Evolutionary conservation across 2,329 filamentous ascomycete genomes (phyloP), one percentile per base, ranked within the genome.

Genomic region (Bipolaris victoriae): DNA sequence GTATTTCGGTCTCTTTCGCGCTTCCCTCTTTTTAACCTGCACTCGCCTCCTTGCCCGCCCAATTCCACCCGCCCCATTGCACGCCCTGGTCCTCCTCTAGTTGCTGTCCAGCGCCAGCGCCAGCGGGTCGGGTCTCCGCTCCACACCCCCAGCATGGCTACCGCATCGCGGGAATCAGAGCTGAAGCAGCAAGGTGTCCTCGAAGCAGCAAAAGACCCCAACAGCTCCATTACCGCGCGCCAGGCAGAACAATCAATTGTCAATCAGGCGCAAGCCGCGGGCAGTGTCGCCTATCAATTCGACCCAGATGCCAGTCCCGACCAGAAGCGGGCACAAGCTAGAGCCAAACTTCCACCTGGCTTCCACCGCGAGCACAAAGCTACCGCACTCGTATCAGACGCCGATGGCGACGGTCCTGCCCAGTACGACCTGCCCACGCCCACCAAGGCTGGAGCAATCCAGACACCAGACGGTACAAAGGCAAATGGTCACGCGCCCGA

Each of bases 221-320:
- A 90, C 66, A 90, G 83, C 73, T 79, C 78, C 43, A 84, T 92
- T 63, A 85, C 86, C 0, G 82, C 91, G 45, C 85, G 90, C 39
- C 87, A 88, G 62, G 90, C 90, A 31, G 85, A 96, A 78, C 83
- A 85, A 65, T 85, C 86, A 68, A 84, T 97, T 47, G 83, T 96
- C 24, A 82, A 90, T 52, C 88, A 96, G 76, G 91, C 91, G 65
- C 86, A 84, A 70, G 89, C 90, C 69, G 91, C 89, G 11, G 95
- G 95, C 40, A 86, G 90, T 22, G 80, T 88, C 29, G 93, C 92
- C 62, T 95, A 90, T 74, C 86, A 88, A 61, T 99, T 98, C 79
- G 85, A 99, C 73, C 92, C 95, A 0, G 80, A 97, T 80, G 93
- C 92, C 40, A 88, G 84, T 41, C 84, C 89, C 0, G 91, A 92